These are phyloP conservation scores for Curvularia verruculosa DNA, from an alignment of 2,329 filamentous ascomycete genomes.

Conservation along the genomic window DNA sequence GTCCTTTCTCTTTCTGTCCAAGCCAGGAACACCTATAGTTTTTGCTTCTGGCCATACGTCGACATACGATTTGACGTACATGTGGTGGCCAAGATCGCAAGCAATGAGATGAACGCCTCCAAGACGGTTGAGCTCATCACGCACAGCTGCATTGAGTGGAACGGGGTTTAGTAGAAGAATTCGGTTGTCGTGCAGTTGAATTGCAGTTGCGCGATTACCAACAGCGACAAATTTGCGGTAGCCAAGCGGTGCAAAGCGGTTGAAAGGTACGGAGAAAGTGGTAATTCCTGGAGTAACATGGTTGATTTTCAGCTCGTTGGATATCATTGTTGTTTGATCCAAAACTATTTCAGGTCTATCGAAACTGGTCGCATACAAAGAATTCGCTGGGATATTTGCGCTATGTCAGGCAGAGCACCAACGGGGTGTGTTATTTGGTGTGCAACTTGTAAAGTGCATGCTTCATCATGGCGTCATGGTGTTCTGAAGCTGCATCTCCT, in stretches of 20 bases:
- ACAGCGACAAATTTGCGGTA: conserved; percentile 26
- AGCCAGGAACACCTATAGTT: conserved; percentile 19
- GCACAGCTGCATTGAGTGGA: conserved; percentile 13
- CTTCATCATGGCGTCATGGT: neutral
- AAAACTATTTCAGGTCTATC: neutral
- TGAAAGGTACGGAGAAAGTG: conserved; percentile 25
- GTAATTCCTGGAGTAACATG: conserved; percentile 15
- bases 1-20: conserved; percentile 20
- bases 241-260: conserved; percentile 24
- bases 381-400: neutral
- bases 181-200: conserved; percentile 13
- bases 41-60: conserved; percentile 19
- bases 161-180: conserved; percentile 23
- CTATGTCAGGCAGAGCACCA: neutral
- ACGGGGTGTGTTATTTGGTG: neutral
- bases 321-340: neutral
- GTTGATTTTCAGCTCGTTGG: conserved; percentile 7
- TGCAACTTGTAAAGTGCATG: neutral
- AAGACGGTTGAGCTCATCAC: conserved; percentile 11
- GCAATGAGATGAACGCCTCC: conserved; percentile 23
- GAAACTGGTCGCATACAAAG: neutral
- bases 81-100: conserved; percentile 22
- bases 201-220: conserved; percentile 24
- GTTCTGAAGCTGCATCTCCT: neutral
- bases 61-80: conserved; percentile 14